These are phyloP conservation scores for Skeletonema costatum DNA, from an alignment of 108 stramenopile genomes.

Conservation along the genomic window DNA sequence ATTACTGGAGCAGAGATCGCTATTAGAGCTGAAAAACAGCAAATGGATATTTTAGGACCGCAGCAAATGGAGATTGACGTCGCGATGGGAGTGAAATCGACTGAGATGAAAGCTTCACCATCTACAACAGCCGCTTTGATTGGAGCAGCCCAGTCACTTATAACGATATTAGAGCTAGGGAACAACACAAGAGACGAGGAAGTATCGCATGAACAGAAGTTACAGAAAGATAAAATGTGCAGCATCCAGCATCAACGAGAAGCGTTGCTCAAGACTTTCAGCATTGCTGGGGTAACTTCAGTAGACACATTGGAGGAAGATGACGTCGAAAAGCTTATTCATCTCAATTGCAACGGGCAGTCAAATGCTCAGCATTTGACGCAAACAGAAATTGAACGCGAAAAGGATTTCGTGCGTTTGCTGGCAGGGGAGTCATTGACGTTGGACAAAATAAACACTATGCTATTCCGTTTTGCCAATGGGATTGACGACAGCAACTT, in stretches of 20 bases:
- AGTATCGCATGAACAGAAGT: not conserved
- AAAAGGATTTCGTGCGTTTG: conserved; percentile 16
- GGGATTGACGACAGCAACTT: conserved; percentile 37
- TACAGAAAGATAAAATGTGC: conserved; percentile 8
- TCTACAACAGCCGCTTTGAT: conserved; percentile 14
- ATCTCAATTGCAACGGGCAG: not conserved
- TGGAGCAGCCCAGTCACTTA: not conserved
- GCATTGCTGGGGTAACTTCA: conserved; percentile 16
- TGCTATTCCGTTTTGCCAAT: conserved; percentile 30
- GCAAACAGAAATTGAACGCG: conserved; percentile 23
- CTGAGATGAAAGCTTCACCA: conserved; percentile 26
- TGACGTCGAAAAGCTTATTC: conserved; percentile 18
- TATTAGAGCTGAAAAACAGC: not conserved
- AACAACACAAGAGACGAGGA: conserved; percentile 5
- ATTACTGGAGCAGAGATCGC: conserved; percentile 14
- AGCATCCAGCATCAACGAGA: conserved; percentile 20
- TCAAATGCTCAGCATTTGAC: conserved; percentile 26
- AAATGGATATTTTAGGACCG: not conserved
- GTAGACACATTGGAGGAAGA: conserved; percentile 23
- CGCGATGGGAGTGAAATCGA: conserved; percentile 6
- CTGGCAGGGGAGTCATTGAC: conserved; percentile 8
- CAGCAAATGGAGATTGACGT: not conserved
- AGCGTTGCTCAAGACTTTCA: conserved; percentile 19
- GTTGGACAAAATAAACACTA: conserved; percentile 21
- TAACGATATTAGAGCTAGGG: conserved; percentile 3